phyloP scores from a whole-genome alignment of 2,329 filamentous ascomycete genomes.

The Monosporascus sp. region DNA sequence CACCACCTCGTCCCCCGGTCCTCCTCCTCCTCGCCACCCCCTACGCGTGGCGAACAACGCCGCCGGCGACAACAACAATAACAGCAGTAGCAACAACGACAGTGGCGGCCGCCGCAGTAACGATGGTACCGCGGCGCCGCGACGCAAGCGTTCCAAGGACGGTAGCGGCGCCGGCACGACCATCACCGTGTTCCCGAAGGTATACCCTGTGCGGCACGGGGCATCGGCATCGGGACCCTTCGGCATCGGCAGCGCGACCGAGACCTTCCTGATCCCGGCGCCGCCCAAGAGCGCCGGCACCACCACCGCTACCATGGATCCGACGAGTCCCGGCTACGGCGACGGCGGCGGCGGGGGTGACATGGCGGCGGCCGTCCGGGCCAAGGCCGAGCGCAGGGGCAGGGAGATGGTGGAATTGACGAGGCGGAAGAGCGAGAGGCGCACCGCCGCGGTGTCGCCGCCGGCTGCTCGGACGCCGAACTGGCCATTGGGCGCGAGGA shows the following conservation, averaged over 20 bases:
- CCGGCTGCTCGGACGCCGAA: not conserved
- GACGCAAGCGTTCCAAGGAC: not conserved
- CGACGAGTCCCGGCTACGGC: not conserved
- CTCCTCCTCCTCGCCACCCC: too few species aligned
- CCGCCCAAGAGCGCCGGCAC: too few species aligned
- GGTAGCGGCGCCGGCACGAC: constrained; percentile 13
- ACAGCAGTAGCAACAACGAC: not conserved
- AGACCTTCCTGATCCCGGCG: too few species aligned
- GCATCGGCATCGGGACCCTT: too few species aligned
- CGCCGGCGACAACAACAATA: constrained; percentile 13
- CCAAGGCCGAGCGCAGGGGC: not conserved
- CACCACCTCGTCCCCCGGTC: constrained; percentile 2
- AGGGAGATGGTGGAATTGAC: not conserved
- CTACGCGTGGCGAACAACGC: too few species aligned
- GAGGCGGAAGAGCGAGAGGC: not conserved
- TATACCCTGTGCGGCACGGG: constrained; percentile 14
- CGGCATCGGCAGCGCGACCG: too few species aligned
- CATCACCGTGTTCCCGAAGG: constrained; percentile 24
- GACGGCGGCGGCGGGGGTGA: not conserved
- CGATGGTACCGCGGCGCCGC: not conserved
- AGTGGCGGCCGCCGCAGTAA: not conserved
- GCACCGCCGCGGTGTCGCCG: not conserved
- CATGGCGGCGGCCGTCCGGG: not conserved
- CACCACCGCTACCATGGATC: not conserved
- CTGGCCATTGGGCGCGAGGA: not conserved